Evolutionary conservation across 805 yeast genomes (phyloP), one percentile per base, ranked within the genome.

Genomic region (Candida nemodendra): DNA sequence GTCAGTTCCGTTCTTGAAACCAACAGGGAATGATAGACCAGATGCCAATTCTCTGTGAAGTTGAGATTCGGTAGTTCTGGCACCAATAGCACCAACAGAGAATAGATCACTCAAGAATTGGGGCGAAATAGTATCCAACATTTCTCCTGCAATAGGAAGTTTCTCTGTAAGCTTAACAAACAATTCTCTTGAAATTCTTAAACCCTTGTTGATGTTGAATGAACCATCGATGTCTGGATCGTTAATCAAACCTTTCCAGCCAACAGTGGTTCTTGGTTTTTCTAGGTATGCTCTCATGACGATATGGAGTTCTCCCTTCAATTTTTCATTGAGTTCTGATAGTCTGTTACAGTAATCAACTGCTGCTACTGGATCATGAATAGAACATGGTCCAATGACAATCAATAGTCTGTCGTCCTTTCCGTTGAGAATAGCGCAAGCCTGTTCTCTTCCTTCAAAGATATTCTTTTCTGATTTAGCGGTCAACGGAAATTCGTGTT

Each of bases 211-310:
- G 63, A 91, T 91, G 54, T 89, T 79, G 79, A 86, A 91, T 36
- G 95, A 74, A 44, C 87, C 87, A 64, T 91, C 95, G 54, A 91
- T 83, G 56, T 93, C 96, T 22, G 99, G 99, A 64, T 91, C 99
- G 62, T 91, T 91, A 56, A 91, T 93, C 50, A 91, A 74, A 52
- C 99, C 99, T 69, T 91, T 91, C 99, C 99, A 91, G 43, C 99
- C 99, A 31, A 93, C 98, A 19, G 98, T 91, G 35, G 99, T 91
- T 68, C 99, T 81, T 54, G 99, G 99, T 68, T 91, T 91, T 65
- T 91, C 99, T 57, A 93, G 74, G 71, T 93, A 93, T 3, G 98
- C 98, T 69, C 99, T 81, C 99, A 93, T 93, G 45, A 93, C 82
- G 42, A 93, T 81, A 40, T 81, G 77, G 43, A 93, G 72, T 51